phyloP scores from a whole-genome alignment of 1,284 basidiomycete species.

The Porodaedalea pini region DNA sequence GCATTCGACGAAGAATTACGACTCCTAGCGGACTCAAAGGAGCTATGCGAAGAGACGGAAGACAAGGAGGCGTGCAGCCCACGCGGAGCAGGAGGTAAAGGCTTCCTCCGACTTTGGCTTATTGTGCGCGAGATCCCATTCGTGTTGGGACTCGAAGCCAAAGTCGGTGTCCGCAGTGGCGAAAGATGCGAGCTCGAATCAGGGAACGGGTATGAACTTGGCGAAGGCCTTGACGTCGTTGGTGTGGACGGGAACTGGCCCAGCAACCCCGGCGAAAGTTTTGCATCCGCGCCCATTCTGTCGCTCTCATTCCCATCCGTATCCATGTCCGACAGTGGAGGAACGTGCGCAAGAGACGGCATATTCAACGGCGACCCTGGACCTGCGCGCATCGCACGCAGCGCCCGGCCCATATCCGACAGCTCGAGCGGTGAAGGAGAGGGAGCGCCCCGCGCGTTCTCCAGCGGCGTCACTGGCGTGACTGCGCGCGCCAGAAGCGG shows the following conservation, averaged over 20 bases:
- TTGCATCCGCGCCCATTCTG: background rate
- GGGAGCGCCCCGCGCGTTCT: background rate
- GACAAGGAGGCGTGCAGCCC: background rate
- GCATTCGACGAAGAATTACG: background rate
- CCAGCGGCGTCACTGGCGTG: slow-evolving; percentile 1
- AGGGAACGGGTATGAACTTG: background rate
- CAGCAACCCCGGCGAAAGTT: slow-evolving; percentile 5
- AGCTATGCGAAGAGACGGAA: background rate
- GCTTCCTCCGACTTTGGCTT: slow-evolving; percentile 17
- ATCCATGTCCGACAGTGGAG: slow-evolving; percentile 12
- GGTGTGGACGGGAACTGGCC: slow-evolving; percentile 14
- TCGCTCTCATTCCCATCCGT: background rate
- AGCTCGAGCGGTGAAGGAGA: slow-evolving; percentile 3
- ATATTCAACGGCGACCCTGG: background rate
- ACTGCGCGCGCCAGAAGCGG: slow-evolving; percentile 9
- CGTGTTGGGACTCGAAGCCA: background rate
- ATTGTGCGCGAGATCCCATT: slow-evolving; percentile 8
- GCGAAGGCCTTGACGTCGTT: background rate
- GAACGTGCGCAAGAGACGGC: background rate
- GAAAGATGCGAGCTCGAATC: background rate
- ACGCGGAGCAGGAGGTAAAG: slow-evolving; percentile 9
- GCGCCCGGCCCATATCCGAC: slow-evolving; percentile 1
- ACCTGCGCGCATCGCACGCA: background rate
- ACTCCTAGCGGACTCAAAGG: background rate
- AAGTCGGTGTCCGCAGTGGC: background rate